Base-by-base conservation (phyloP, 768 basidiomycete species). In the Termitomyces sp. region DNA sequence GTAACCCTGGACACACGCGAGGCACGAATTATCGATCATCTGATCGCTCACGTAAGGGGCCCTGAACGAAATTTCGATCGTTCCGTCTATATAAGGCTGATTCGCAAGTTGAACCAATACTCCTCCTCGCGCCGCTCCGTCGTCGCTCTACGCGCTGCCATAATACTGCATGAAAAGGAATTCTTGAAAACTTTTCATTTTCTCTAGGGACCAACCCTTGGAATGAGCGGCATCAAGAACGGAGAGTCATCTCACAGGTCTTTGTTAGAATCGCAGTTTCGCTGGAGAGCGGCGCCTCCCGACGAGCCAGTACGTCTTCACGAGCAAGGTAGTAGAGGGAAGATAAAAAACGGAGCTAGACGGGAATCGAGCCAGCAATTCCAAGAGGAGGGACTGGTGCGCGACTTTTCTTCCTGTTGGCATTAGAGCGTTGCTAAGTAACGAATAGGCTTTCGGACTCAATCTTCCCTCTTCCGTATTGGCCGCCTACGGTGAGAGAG, bases 21-120 rank as follows among this genome's bases (percentile, higher is more conserved):
- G 58, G 58, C 50, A 59, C 58, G n/a, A 51, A 51, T 28, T 58
- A 50, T 58, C 50, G 50, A 57, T 57, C 56, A 48, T 57, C 56
- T 48, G 50, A 59, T 59, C 38, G 58, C 50, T 59, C 40, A 52
- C 50, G 58, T 59, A 59, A 59, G 46, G 24, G 28, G 12, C 55
- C 42, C 32, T 44, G 55, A 24, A 44, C 7, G n/a, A 55, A 42
- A 55, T 44, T 42, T 36, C 24, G 55, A 55, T 55, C 15, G 4
- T 36, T 57, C n/a, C 51, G 36, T 38, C 54, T 55, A 55, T 55
- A 42, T 40, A 44, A 55, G 32, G 55, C 12, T n/a, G 39, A 28
- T 3, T 40, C 3, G n/a, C 42, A 42, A 42, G 12, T 42, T 20
- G 4, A 12, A 18, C 1, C 24, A 8, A 33, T 32, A 33, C 40